Base-by-base conservation (phyloP, 2,329 filamentous ascomycete genomes). In the Epichloe sp. region DNA sequence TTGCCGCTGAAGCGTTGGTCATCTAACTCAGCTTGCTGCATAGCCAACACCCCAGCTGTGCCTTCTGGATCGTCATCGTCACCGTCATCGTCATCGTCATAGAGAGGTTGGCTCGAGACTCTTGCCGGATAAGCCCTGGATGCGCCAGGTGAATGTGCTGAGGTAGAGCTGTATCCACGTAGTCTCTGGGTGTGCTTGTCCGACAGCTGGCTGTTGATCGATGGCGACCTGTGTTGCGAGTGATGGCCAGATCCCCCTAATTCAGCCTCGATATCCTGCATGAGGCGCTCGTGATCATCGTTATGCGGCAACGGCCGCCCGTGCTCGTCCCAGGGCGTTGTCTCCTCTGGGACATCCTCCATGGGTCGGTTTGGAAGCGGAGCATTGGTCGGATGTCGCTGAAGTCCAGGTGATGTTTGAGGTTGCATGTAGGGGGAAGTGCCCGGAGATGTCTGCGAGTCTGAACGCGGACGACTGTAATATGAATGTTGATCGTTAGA, bases 21-120 rank as follows among this genome's bases (percentile, higher is more conserved):
- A 53, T 94, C 86, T 64, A 88, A 79, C 54, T 95, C 88, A 4
- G 88, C 89, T 68, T 90, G 80, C 53, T 82, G 82, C 77, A 97
- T 81, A 57, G 89, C 89, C 62, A 86, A 79, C 48, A 94, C 71
- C 15, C 93, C 91, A 54, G 88, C 88, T 40, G 85, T 83, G 19
- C 86, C 91, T 65, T 96, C 91, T 0, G 86, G 82, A 62, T 97
- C 91, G 62, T 88, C 94, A 47, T 94, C 88, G 50, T 91, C 85
- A 12, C 75, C 76, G 31, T 76, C 51, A 34, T 75, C 76, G 31
- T 75, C 71, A 40, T 74, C 51, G 17, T 52, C 51, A 40, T 51
- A 46, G 21, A 35, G 35, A 17, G 49, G 26, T n/a, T 46, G 41
- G 7, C 43, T 54, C 40, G 50, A 49, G 5, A 35, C 8, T 34